These are phyloP conservation scores for Pseudomicrostroma phylloplanum DNA, from an alignment of 1,284 basidiomycete species.

Conservation along the genomic window DNA sequence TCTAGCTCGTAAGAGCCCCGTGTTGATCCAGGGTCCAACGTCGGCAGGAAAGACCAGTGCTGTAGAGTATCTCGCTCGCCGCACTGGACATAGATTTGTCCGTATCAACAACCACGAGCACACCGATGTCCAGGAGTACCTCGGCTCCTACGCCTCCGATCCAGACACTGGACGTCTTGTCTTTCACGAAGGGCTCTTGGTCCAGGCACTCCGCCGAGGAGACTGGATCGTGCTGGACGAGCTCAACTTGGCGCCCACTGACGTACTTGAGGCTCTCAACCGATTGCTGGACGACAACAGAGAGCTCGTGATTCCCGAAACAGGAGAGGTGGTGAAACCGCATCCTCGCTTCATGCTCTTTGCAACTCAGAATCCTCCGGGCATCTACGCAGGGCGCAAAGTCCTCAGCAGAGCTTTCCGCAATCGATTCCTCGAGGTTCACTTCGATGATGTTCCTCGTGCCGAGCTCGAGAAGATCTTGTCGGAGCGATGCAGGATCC, in stretches of 20 bases:
- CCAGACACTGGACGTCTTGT: slow-evolving; percentile 81
- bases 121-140: slow-evolving; percentile 95
- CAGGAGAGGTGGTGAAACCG: slow-evolving; percentile 85
- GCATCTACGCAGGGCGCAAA: slow-evolving; percentile 93
- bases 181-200: slow-evolving; percentile 83
- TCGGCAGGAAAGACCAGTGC: slow-evolving; percentile 97
- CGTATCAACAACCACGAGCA: slow-evolving; percentile 99
- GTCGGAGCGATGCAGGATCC: slow-evolving; percentile 42
- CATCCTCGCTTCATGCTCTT: slow-evolving; percentile 97
- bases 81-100: slow-evolving; percentile 91
- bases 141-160: slow-evolving; percentile 94
- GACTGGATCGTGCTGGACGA: slow-evolving; percentile 99
- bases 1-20: slow-evolving; percentile 79
- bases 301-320: slow-evolving; percentile 91
- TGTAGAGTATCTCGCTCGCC: slow-evolving; percentile 85
- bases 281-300: slow-evolving; percentile 94
- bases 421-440: slow-evolving; percentile 96
- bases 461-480: slow-evolving; percentile 81
- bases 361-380: slow-evolving; percentile 96
- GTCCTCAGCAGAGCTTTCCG: slow-evolving; percentile 91
- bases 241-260: slow-evolving; percentile 92
- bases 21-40: slow-evolving; percentile 95
- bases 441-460: slow-evolving; percentile 95
- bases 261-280: slow-evolving; percentile 95
- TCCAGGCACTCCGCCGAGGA: slow-evolving; percentile 82